Evolutionary conservation across 2,329 filamentous ascomycete species (phyloP), one percentile per base, ranked within the genome.

Genomic region (Talaromyces verruculosus): DNA sequence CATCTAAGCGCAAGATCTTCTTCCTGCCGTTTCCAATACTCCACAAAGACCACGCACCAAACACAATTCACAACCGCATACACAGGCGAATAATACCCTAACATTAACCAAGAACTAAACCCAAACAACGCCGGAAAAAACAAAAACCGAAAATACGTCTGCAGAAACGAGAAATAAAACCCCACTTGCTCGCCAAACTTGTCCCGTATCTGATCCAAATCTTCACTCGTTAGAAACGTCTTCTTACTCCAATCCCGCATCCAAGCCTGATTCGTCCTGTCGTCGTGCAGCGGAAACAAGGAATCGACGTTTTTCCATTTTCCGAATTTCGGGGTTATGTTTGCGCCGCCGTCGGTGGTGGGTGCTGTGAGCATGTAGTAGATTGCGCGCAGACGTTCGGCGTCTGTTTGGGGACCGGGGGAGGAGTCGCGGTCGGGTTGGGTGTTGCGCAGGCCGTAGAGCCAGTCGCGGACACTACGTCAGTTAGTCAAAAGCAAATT

Each of bases 11-110:
- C 90, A 17, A 98, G 83, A 74, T 98, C 94, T 8, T 89, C 83
- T 78, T 98, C 92, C 78, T 96, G 91, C 72, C 93, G 91, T 81
- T 96, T 97, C 94, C 94, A 98, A 77, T 92, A 97, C 76, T 98
- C 95, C 67, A 96, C 91, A 75, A 98, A 98, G 61, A 95, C 81
- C 2, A 96, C 88, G 66, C 91, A 90, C 92, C 93, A 97, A 5
- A 98, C 82, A 37, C 88, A 90, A 75, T 90, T 94, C 61, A 90
- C 85, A 2, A 95, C 78, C 5, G 91, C 91, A 72, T 97, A 98
- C 62, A 95, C 79, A 65, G 88, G 86, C 2, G 93, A 97, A 78
- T 92, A 98, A 65, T 89, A 87, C 8, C 93, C 92, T 0, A 98
- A 83, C 8, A 97, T 79, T 51, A 95, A 78, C 91, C 92, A 97